Conservation (phyloP, 202 grass and related monocot species). For the Brachypodium distachyon region DNA sequence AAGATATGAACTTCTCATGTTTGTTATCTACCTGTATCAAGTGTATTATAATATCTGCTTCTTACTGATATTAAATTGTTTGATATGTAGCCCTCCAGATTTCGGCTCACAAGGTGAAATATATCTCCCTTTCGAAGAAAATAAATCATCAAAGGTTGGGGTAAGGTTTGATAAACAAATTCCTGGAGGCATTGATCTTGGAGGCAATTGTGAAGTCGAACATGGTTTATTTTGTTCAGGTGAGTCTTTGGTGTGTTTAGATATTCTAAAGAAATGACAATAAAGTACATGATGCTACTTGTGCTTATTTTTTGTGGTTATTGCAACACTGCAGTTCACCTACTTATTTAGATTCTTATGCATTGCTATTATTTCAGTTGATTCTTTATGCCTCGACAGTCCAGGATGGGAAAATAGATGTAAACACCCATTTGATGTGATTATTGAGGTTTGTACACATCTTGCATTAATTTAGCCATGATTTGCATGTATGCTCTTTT, state of each 20-base stretch:
- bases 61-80: conserved; percentile 12
- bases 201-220: conserved; percentile 86
- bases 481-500: conserved; percentile 3
- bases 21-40: not conserved
- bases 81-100: conserved; percentile 65
- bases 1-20: not conserved
- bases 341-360: conserved; percentile 11
- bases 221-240: conserved; percentile 95
- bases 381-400: conserved; percentile 64
- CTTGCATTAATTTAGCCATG: not conserved
- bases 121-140: conserved; percentile 90
- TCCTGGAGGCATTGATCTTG: conserved; percentile 85
- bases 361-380: conserved; percentile 49
- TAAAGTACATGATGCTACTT: not conserved
- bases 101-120: conserved; percentile 82
- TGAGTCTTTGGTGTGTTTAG: conserved; percentile 29
- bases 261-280: conserved; percentile 8
- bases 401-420: conserved; percentile 76
- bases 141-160: conserved; percentile 83
- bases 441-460: conserved; percentile 53
- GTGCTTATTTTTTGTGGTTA: not conserved
- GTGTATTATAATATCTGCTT: not conserved
- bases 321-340: not conserved
- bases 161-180: conserved; percentile 91
- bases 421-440: conserved; percentile 68